These are phyloP conservation scores for Aspergillus chevalieri DNA, from an alignment of 2,329 filamentous ascomycete genomes.

Conservation along the genomic window DNA sequence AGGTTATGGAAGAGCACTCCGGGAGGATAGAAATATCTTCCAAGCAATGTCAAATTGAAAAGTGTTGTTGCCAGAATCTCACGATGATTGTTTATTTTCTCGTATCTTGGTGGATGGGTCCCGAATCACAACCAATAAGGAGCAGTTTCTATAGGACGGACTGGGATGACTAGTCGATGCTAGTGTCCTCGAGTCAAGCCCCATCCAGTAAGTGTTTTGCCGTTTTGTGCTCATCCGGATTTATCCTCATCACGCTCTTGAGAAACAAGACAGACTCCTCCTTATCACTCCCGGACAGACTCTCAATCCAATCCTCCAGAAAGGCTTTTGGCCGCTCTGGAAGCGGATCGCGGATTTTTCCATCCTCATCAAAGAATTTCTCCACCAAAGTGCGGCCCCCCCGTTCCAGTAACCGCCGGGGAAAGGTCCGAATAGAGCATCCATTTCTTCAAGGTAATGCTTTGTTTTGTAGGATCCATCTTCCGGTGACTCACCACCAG, in stretches of 20 bases:
- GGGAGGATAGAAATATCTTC: too few species aligned
- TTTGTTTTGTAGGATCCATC: slow-evolving; percentile 9
- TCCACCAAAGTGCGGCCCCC: slow-evolving; percentile 4
- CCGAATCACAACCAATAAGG: too few species aligned
- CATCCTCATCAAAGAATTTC: slow-evolving; percentile 5
- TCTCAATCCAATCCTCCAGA: not conserved
- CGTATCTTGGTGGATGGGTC: too few species aligned
- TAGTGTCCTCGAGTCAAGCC: slow-evolving; percentile 5
- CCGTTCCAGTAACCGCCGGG: slow-evolving; percentile 2
- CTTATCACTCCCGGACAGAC: slow-evolving; percentile 9
- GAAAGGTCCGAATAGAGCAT: slow-evolving; percentile 9
- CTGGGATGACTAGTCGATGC: too few species aligned
- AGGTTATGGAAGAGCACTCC: too few species aligned
- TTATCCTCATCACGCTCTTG: slow-evolving; percentile 11
- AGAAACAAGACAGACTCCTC: slow-evolving; percentile 11
- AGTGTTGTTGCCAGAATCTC: too few species aligned
- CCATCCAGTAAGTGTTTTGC: slow-evolving; percentile 12
- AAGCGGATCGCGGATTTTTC: slow-evolving; percentile 3
- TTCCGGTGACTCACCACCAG: slow-evolving; percentile 1
- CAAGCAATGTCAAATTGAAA: too few species aligned
- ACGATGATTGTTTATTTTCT: too few species aligned
- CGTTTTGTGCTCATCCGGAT: slow-evolving; percentile 10
- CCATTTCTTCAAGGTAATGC: slow-evolving; percentile 6
- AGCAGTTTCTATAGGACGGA: too few species aligned
- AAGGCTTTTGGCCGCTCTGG: not conserved